These are phyloP conservation scores for Mycena sanguinolenta DNA, from an alignment of 768 basidiomycete genomes.

Conservation along the genomic window DNA sequence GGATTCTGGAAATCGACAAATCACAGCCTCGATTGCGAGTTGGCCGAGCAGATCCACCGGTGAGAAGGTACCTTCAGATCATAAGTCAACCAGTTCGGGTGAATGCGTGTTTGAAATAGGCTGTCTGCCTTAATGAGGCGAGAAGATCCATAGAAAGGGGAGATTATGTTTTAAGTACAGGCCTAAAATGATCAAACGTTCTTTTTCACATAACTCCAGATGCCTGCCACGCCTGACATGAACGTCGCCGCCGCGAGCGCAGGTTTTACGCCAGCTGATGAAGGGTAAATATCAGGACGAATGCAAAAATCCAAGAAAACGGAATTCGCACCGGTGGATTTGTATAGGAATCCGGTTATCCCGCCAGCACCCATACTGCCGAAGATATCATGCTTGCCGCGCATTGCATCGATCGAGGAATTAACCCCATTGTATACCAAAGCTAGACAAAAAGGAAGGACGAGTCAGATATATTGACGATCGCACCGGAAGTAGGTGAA, in stretches of 20 bases:
- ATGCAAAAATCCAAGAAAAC: slow-evolving; percentile 44
- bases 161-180: slow-evolving; percentile 65
- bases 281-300: slow-evolving; percentile 56
- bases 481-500: slow-evolving; percentile 49
- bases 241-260: slow-evolving; percentile 90
- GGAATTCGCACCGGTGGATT: slow-evolving; percentile 85
- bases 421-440: slow-evolving; percentile 97
- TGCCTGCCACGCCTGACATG: slow-evolving; percentile 90
- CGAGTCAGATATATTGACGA: slow-evolving; percentile 46
- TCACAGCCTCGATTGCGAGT: slow-evolving; percentile 56
- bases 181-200: slow-evolving; percentile 73
- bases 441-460: slow-evolving; percentile 68
- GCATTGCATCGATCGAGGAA: slow-evolving; percentile 88
- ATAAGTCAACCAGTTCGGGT: slow-evolving; percentile 32
- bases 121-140: slow-evolving; percentile 58
- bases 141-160: slow-evolving; percentile 57
- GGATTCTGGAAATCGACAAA: slow-evolving; percentile 63
- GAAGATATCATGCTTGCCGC: slow-evolving; percentile 91
- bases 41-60: slow-evolving; percentile 57
- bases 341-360: slow-evolving; percentile 91
- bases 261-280: slow-evolving; percentile 90
- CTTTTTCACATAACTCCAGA: slow-evolving; percentile 96
- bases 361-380: slow-evolving; percentile 95
- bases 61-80: slow-evolving; percentile 45
- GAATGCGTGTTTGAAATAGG: slow-evolving; percentile 46